Base-by-base conservation (phyloP, 2,329 filamentous ascomycete genomes). In the Colletotrichum phormii region DNA sequence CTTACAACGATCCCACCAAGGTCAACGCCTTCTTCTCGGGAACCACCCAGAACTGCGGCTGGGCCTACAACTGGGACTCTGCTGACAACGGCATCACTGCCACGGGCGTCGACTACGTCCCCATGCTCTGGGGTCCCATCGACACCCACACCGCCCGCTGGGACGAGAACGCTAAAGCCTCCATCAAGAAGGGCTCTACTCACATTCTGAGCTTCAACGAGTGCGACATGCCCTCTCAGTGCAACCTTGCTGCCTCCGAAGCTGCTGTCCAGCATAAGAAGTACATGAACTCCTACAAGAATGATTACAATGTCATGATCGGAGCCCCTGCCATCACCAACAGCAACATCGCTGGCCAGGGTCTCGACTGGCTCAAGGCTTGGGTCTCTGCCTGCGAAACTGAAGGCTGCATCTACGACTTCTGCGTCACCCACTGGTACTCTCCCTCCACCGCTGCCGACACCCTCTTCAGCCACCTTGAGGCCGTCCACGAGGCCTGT, bases 191-290 rank as follows among this genome's bases (percentile, higher is more conserved):
- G 13, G 92, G 91, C 68, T 83, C 87, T 75, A 88, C 85, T 74
- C 85, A 87, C 77, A 81, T 94, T 67, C 86, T 94, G 78, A 86
- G 87, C 80, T 93, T 93, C 88, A 94, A 94, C 86, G 92, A 94
- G 86, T 90, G 90, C 58, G 92, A 94, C 81, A 86, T 87, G 74
- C 76, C 76, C 13, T 79, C 79, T n/a, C 91, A 94, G 83, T 84
- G 90, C 77, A 89, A 91, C 84, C 79, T 92, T 79, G 80, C 81
- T 29, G 83, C 90, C n/a, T 77, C 77, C 6, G 79, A 78, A 1
- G 90, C 90, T 51, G 90, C 89, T n/a, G 51, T 79, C 1, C 82
- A 81, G 33, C 90, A 90, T 81, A 86, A 85, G 67, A 76, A 86
- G 78, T 85, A 84, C 80, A 85, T 93, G 84, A 87, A 88, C 83